Evolutionary conservation across 116 monocot species (phyloP).

Genomic region (Posidonia oceanica): DNA sequence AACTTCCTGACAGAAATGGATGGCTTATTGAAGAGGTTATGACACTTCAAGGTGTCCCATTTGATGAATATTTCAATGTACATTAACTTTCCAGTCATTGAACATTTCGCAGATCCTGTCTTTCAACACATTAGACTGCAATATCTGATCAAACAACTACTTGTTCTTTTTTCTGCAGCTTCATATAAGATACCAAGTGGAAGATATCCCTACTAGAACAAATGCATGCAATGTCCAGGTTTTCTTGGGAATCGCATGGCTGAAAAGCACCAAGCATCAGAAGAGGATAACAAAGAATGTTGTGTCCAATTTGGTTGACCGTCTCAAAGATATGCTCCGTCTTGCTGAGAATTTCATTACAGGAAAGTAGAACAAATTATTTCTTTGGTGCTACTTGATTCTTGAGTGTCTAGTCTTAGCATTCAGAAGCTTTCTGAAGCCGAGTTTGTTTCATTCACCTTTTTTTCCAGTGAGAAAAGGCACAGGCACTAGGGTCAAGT

Average conservation of each 20-base stretch:
- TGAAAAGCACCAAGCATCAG: conserved; percentile 82
- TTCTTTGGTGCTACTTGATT: neutral
- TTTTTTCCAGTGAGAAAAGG: no score
- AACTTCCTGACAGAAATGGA: conserved; percentile 48
- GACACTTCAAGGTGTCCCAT: conserved; percentile 58
- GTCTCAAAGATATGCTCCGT: conserved; percentile 56
- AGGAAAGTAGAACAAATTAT: conserved; percentile 23
- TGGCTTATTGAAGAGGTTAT: conserved; percentile 94
- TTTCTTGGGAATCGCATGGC: conserved; percentile 65
- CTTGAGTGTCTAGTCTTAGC: neutral
- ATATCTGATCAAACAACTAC: neutral
- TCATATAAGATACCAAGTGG: conserved; percentile 70
- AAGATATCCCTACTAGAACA: conserved; percentile 42
- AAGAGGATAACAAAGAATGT: conserved; percentile 71
- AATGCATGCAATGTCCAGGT: conserved; percentile 66
- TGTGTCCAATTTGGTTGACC: conserved; percentile 41
- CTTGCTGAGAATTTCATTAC: conserved; percentile 34
- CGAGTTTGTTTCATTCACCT: neutral
- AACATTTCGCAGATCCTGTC: neutral
- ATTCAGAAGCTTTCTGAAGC: neutral
- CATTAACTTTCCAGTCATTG: neutral
- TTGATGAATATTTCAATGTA: conserved; percentile 87
- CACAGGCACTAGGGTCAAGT: no score
- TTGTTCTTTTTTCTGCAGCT: conserved; percentile 33
- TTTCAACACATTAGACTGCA: neutral